A percentile compares a stretch with the other conserved stretches of the same genome.
phyloP scores from a whole-genome alignment of 768 basidiomycete species.

The Boletus huronensis region DNA sequence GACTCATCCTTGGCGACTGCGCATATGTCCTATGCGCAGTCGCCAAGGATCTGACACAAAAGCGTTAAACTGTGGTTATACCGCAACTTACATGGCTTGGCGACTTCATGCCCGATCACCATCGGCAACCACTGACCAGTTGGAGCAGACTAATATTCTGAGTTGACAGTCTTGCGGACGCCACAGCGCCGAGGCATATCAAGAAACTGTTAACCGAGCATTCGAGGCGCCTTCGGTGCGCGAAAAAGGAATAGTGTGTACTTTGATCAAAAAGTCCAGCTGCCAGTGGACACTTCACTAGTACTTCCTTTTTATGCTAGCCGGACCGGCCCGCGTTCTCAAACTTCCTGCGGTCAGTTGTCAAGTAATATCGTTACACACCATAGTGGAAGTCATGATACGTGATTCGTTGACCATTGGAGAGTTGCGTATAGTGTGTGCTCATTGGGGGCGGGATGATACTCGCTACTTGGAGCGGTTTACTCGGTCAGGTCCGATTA shows the following conservation, averaged over 20 bases:
- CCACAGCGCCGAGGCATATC: background rate
- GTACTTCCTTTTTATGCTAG: background rate
- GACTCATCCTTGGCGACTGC: no score
- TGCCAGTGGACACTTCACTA: no score
- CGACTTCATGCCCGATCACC: background rate
- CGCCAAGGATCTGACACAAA: background rate
- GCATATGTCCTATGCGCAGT: no score
- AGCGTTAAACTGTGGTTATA: background rate
- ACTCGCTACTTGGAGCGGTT: background rate
- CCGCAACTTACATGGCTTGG: background rate
- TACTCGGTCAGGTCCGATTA: background rate
- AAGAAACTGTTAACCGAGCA: background rate
- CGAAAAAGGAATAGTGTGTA: background rate
- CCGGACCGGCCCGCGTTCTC: background rate
- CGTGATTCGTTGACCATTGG: background rate
- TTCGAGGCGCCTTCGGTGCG: background rate
- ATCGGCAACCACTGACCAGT: background rate
- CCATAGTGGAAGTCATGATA: background rate
- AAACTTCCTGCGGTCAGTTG: background rate
- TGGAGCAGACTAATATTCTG: background rate
- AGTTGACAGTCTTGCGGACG: background rate
- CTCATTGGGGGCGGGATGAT: background rate
- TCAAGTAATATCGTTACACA: background rate
- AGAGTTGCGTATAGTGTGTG: background rate
- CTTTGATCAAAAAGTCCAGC: background rate